A percentile compares a stretch with the other conserved stretches of the same genome.
phyloP scores from a whole-genome alignment of 2,329 filamentous ascomycete species.

The Botrytis deweyae region DNA sequence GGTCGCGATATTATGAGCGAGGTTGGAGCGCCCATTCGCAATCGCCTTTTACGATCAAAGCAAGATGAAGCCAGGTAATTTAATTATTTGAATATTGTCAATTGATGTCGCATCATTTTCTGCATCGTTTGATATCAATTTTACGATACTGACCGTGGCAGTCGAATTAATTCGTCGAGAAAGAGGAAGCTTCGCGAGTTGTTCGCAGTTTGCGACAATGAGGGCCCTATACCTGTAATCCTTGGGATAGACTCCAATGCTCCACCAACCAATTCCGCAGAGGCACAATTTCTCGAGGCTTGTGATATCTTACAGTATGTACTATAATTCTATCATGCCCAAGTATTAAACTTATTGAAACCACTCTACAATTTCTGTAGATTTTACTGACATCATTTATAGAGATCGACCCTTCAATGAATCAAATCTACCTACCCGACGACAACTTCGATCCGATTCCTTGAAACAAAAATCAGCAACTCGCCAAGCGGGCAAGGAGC shows the following conservation, averaged over 20 bases:
- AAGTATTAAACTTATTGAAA: background rate
- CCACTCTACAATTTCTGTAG: background rate
- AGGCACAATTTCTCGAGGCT: slow-evolving; percentile 56
- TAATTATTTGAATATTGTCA: slow-evolving; percentile 24
- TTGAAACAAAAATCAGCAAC: slow-evolving; percentile 43
- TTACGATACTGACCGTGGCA: slow-evolving; percentile 43
- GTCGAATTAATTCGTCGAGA: slow-evolving; percentile 75
- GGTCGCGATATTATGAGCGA: slow-evolving; percentile 68
- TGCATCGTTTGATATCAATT: slow-evolving; percentile 32
- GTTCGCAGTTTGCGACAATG: slow-evolving; percentile 73
- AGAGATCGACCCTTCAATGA: slow-evolving; percentile 54
- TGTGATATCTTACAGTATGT: slow-evolving; percentile 62
- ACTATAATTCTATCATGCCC: background rate
- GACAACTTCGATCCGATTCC: slow-evolving; percentile 46
- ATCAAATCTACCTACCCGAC: slow-evolving; percentile 52
- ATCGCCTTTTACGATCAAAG: slow-evolving; percentile 65
- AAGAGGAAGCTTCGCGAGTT: slow-evolving; percentile 90
- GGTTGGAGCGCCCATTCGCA: slow-evolving; percentile 65
- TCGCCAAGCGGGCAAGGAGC: slow-evolving; percentile 32
- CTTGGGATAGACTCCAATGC: slow-evolving; percentile 58
- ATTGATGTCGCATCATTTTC: slow-evolving; percentile 31
- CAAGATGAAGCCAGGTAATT: slow-evolving; percentile 61
- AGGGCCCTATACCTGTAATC: slow-evolving; percentile 58
- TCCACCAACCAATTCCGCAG: slow-evolving; percentile 51
- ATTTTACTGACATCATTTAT: slow-evolving; percentile 32